Evolutionary conservation across 2,329 filamentous ascomycete genomes (phyloP), one percentile per base, ranked within the genome.

Genomic region (Hypoxylon sp.): DNA sequence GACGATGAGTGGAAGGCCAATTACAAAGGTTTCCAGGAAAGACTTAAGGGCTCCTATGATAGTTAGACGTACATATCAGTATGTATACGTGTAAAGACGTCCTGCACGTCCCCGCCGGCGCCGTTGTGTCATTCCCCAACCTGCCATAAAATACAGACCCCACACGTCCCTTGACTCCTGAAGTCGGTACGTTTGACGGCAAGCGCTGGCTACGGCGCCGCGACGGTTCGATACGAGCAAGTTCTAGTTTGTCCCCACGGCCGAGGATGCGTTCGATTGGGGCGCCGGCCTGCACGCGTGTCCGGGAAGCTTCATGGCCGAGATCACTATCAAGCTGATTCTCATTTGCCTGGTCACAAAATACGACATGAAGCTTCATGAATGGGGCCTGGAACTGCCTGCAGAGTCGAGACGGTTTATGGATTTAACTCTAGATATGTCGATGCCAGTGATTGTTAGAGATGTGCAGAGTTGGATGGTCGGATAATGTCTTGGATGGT

Each of bases 1-100:
- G 75, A 79, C 14, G 76, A 77, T 11, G 71, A 75, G 13, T 82
- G 79, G 80, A 64, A 69, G 3, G 37, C 30, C 17, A 65, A 68
- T 11, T 77, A 75, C 30, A 70, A 73, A 13, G 46, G 60, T 5
- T 49, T 74, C 8, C 70, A 69, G 48, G 66, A 64, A n/a, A 69
- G 46, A 11, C 40, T 68, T 0, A 64, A 57, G 61, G 54, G 46
- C 10, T 30, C 56, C 22, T 46, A 22, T 13, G 14, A 50, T 10
- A 35, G 14, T 62, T 27, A 35, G 2, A 33, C 11, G 11, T 13
- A 22, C 31, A 22, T 54, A 37, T 14, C 33, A 2, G 33, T 37
- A 37, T 37, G 4, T 37, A 37, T 44, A 62, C 44, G 22, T 54
- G 40, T 14, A 53, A 31, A 31, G 35, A 53, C 17, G 22, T 48